These are phyloP conservation scores for Pleurostoma richardsiae DNA, from an alignment of 2,329 filamentous ascomycete genomes.

Conservation along the genomic window DNA sequence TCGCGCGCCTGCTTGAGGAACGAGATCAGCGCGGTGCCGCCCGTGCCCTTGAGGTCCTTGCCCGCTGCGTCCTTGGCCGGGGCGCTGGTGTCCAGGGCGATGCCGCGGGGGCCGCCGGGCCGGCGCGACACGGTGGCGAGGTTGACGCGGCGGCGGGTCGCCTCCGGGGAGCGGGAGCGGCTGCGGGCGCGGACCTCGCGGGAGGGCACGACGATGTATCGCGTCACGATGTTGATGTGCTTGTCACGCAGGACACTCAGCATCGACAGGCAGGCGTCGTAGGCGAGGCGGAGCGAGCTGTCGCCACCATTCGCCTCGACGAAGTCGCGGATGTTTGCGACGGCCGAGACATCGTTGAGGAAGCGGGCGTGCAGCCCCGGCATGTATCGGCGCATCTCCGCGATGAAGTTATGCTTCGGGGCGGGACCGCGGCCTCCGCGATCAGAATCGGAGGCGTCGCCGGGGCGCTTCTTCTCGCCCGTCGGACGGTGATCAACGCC, in stretches of 20 bases:
- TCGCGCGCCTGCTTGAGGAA: constrained; percentile 96
- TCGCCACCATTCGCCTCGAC: constrained; percentile 61
- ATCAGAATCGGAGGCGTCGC: constrained; percentile 41
- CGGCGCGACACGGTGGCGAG: constrained; percentile 55
- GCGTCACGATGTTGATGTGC: constrained; percentile 92
- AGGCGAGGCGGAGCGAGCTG: constrained; percentile 68
- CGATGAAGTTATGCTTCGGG: constrained; percentile 81
- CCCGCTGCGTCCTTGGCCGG: constrained; percentile 25
- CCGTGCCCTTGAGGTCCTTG: constrained; percentile 75
- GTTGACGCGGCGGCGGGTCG: constrained; percentile 48
- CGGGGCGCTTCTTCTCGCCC: constrained; percentile 56
- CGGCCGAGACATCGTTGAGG: constrained; percentile 68
- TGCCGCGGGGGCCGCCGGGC: constrained; percentile 17
- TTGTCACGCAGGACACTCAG: constrained; percentile 73
- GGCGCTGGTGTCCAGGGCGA: constrained; percentile 17
- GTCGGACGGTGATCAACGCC: constrained; percentile 89
- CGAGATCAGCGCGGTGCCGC: constrained; percentile 87
- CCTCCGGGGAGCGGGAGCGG: constrained; percentile 53
- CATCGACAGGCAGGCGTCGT: constrained; percentile 81
- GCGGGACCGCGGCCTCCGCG: constrained; percentile 35
- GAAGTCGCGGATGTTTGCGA: constrained; percentile 84
- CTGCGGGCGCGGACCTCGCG: constrained; percentile 65
- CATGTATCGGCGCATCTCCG: constrained; percentile 98
- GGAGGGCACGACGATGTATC: constrained; percentile 90
- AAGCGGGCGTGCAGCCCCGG: constrained; percentile 88